Percentiles rank a stretch among this genome's conserved stretches.
Evolutionary conservation across 2,329 filamentous ascomycete species (phyloP).

Genomic region (Diaporthe aspalathi): DNA sequence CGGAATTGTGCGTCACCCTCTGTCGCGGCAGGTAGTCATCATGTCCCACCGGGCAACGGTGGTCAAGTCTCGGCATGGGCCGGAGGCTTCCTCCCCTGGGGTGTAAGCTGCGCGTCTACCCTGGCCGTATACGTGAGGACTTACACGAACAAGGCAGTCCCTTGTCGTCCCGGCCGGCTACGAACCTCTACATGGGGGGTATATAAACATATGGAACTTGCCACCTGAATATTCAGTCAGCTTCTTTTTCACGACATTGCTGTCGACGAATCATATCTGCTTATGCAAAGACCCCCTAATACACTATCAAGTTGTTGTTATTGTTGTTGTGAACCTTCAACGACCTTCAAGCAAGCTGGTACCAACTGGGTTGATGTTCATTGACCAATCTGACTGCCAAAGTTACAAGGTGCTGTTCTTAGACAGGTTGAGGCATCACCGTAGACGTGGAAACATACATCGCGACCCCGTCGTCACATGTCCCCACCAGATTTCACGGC

Average conservation of each 20-base stretch:
- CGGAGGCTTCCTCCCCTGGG: conserved; percentile 17
- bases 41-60: conserved; percentile 33
- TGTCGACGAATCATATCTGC: conserved; percentile 7
- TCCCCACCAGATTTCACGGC: conserved; percentile 31
- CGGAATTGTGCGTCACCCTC: conserved; percentile 36
- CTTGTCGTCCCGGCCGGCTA: conserved; percentile 22
- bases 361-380: conserved; percentile 3
- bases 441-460: background rate
- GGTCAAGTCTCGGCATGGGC: conserved; percentile 30
- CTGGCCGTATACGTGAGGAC: conserved; percentile 33
- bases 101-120: conserved; percentile 36
- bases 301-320: conserved; percentile 16
- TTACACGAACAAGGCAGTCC: conserved; percentile 37
- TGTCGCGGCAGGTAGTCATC: conserved; percentile 39
- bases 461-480: conserved; percentile 26
- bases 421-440: conserved; percentile 13
- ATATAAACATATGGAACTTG: conserved; percentile 38
- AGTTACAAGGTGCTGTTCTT: background rate
- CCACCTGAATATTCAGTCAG: conserved; percentile 38
- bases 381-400: conserved; percentile 7
- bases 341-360: background rate
- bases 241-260: conserved; percentile 29
- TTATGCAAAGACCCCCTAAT: conserved; percentile 1
- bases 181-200: conserved; percentile 4
- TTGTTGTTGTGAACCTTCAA: background rate